These are phyloP conservation scores for Trichophyton mentagrophytes DNA, from an alignment of 2,329 filamentous ascomycete genomes.

Conservation along the genomic window DNA sequence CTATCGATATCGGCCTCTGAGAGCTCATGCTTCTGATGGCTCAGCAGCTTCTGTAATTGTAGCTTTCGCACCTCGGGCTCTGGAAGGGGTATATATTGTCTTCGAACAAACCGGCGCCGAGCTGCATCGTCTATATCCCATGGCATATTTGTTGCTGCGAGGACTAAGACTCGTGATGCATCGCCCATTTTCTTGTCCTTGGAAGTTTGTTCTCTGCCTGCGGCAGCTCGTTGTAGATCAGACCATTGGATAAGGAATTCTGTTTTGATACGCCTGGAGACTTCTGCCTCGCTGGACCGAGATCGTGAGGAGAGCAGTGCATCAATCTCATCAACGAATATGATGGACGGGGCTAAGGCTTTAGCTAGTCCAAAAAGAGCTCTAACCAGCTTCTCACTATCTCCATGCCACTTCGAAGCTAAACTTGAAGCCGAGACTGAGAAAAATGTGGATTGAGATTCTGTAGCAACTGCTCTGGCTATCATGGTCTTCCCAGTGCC, in stretches of 20 bases:
- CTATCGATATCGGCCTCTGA: conserved; percentile 56
- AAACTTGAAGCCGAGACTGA: conserved; percentile 89
- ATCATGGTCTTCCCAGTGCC: conserved; percentile 99
- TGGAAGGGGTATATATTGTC: conserved; percentile 91
- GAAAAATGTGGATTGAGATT: conserved; percentile 91
- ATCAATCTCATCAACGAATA: conserved; percentile 97
- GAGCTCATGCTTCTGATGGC: conserved; percentile 76
- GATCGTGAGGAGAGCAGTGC: conserved; percentile 76
- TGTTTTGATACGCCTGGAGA: conserved; percentile 86
- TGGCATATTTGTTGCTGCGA: conserved; percentile 89
- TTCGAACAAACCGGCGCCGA: conserved; percentile 72
- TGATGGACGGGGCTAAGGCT: conserved; percentile 80
- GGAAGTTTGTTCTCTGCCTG: conserved; percentile 55
- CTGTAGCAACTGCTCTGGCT: conserved; percentile 83
- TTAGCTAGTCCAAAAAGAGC: conserved; percentile 87
- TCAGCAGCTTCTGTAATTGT: conserved; percentile 66
- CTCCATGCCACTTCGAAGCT: conserved; percentile 90
- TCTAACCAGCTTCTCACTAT: conserved; percentile 90
- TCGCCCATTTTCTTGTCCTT: conserved; percentile 63
- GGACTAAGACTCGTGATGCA: conserved; percentile 74
- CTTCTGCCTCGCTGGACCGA: conserved; percentile 71
- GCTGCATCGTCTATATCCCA: conserved; percentile 98
- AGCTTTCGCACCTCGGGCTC: conserved; percentile 67
- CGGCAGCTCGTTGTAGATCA: conserved; percentile 80
- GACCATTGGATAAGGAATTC: conserved; percentile 98